Conservation (phyloP, 1,284 basidiomycete genomes). For the Stereum hirsutum region DNA sequence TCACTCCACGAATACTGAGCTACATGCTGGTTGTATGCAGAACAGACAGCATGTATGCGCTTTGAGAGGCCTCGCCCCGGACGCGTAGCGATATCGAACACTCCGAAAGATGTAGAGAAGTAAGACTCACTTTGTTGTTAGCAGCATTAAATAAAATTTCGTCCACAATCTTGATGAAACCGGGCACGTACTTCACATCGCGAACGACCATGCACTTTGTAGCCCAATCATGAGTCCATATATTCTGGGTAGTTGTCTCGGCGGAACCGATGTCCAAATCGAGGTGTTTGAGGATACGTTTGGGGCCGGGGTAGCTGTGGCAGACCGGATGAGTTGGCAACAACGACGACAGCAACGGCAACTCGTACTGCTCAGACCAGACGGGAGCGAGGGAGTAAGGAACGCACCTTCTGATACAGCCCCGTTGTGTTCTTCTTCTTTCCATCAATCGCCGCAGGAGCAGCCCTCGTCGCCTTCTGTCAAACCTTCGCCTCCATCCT, state of each 20-base stretch:
- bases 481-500: slow-evolving; percentile 34
- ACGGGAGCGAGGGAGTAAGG: no score
- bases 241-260: slow-evolving; percentile 73
- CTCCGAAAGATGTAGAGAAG: background rate
- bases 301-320: slow-evolving; percentile 51
- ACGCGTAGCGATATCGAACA: background rate
- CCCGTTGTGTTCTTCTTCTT: slow-evolving; percentile 88
- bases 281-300: slow-evolving; percentile 94
- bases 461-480: slow-evolving; percentile 24
- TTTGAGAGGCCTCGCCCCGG: no score
- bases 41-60: background rate
- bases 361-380: no score
- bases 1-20: no score
- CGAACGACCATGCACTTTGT: slow-evolving; percentile 74
- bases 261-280: slow-evolving; percentile 98
- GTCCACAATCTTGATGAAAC: slow-evolving; percentile 99
- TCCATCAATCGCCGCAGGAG: slow-evolving; percentile 23
- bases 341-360: slow-evolving; percentile 5
- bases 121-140: slow-evolving; percentile 82
- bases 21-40: no score
- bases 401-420: slow-evolving; percentile 80
- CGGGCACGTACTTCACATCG: slow-evolving; percentile 90
- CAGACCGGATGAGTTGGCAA: background rate
- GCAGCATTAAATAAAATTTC: slow-evolving; percentile 99
- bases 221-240: slow-evolving; percentile 88